A percentile compares a stretch with the other conserved stretches of the same genome.
Conservation (phyloP, 2,329 filamentous ascomycete species). For the Fusarium sp. region DNA sequence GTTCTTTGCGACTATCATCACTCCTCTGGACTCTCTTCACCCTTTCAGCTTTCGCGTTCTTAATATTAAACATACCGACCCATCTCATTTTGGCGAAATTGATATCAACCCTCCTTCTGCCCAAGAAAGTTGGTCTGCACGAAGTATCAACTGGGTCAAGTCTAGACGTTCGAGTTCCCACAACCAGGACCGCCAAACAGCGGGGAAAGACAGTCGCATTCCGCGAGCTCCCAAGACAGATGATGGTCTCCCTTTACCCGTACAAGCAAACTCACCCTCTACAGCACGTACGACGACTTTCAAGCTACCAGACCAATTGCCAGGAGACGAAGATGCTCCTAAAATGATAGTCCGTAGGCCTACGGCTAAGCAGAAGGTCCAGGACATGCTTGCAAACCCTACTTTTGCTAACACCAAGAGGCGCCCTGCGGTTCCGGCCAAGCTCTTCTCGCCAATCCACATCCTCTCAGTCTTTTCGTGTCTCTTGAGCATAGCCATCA, state of each 20-base stretch:
- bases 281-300: constrained; percentile 20
- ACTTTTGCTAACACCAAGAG: constrained; percentile 53
- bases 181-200: neutral
- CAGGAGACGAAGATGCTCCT: constrained; percentile 3
- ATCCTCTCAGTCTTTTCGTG: constrained; percentile 65
- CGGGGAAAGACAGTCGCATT: constrained; percentile 3
- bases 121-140: constrained; percentile 17
- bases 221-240: constrained; percentile 29
- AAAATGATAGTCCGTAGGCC: constrained; percentile 45
- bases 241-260: constrained; percentile 24
- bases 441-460: constrained; percentile 64
- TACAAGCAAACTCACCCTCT: constrained; percentile 4
- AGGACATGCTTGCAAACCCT: constrained; percentile 58
- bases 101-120: constrained; percentile 14
- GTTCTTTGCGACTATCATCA: constrained; percentile 72
- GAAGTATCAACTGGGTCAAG: constrained; percentile 25
- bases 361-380: constrained; percentile 56
- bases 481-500: constrained; percentile 61
- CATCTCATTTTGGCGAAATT: constrained; percentile 22
- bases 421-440: constrained; percentile 62
- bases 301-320: neutral
- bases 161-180: constrained; percentile 9
- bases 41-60: constrained; percentile 63
- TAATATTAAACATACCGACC: constrained; percentile 60
- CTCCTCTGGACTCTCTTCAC: constrained; percentile 63